Evolutionary conservation across 2,329 filamentous ascomycete species (phyloP), one percentile per base, ranked within the genome.

Genomic region (Byssothecium circinans): DNA sequence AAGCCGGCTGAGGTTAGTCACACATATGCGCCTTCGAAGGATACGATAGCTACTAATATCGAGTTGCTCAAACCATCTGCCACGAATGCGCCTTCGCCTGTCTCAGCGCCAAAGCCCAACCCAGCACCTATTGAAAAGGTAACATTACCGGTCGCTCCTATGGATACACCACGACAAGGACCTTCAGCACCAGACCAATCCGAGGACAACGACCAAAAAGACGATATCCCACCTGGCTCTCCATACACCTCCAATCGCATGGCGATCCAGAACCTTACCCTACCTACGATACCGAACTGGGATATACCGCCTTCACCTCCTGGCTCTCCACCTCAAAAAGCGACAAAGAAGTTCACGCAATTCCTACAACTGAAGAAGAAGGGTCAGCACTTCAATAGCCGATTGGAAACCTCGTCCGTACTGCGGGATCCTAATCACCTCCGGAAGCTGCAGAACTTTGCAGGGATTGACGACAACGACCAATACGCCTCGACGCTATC

Each of bases 311-410:
- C 82, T 8, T 90, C 88, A 3, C 88, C 88, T 1, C 84, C 86
- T 0, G 81, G 81, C 5, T 71, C 71, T 12, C 73, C 73, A 12
- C 71, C 72, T 17, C 68, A 70, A 34, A 60, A 57, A 32, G 62
- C 84, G 11, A 85, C 80, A 41, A 78, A 81, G 56, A 91, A 89
- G 60, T 86, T 92, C 58, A 79, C 83, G 53, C 82, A 84, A 49
- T 92, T 94, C 56, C 79, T 92, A 0, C 78, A 82, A 37, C 78
- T 92, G n/a, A 94, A 94, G 73, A 84, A 82, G 62, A 82, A 86
- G 53, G 85, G 85, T 4, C 78, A 85, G 14, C 89, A 94, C 70
- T 92, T 92, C 77, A 91, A 94, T 67, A 77, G 83, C 58, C 85
- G 87, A 52, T 75, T 94, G 8, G 81, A 86, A 29, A 78, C 79